Conservation (phyloP, 1,284 basidiomycete genomes). For the Melampsora larici-populina region DNA sequence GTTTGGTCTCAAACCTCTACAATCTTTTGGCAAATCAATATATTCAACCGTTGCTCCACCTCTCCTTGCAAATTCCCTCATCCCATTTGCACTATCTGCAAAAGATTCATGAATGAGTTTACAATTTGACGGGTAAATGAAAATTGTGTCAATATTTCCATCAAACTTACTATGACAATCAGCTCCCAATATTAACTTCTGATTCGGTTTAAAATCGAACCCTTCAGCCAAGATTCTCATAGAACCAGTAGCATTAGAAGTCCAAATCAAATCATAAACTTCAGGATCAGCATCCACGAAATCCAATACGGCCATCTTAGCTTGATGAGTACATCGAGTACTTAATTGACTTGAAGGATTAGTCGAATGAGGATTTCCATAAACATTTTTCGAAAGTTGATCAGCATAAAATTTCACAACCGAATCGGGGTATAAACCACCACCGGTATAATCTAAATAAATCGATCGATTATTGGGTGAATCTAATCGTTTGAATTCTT, state of each 20-base stretch:
- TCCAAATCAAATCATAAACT: constrained; percentile 72
- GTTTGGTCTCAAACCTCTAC: constrained; percentile 62
- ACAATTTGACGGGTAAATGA: background rate
- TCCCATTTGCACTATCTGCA: constrained; percentile 66
- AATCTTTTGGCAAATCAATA: constrained; percentile 63
- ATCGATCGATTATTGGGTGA: constrained; percentile 51
- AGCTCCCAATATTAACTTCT: constrained; percentile 46
- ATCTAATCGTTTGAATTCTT: constrained; percentile 67
- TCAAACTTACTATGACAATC: constrained; percentile 62
- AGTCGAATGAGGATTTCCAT: constrained; percentile 77
- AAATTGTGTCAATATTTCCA: background rate
- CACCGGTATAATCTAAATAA: constrained; percentile 80
- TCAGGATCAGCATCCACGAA: constrained; percentile 70
- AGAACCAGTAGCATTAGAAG: constrained; percentile 71
- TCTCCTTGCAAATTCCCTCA: constrained; percentile 65
- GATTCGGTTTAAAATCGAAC: constrained; percentile 63
- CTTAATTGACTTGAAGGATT: constrained; percentile 67
- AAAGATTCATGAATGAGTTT: background rate
- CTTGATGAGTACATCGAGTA: constrained; percentile 64
- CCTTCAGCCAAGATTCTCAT: constrained; percentile 76
- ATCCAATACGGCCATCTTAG: constrained; percentile 65
- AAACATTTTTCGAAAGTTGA: constrained; percentile 64
- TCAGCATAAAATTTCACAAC: constrained; percentile 66
- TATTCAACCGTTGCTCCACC: constrained; percentile 63
- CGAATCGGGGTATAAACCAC: constrained; percentile 69